Base-by-base conservation (phyloP, 768 basidiomycete species). In the Boletus patriciae region DNA sequence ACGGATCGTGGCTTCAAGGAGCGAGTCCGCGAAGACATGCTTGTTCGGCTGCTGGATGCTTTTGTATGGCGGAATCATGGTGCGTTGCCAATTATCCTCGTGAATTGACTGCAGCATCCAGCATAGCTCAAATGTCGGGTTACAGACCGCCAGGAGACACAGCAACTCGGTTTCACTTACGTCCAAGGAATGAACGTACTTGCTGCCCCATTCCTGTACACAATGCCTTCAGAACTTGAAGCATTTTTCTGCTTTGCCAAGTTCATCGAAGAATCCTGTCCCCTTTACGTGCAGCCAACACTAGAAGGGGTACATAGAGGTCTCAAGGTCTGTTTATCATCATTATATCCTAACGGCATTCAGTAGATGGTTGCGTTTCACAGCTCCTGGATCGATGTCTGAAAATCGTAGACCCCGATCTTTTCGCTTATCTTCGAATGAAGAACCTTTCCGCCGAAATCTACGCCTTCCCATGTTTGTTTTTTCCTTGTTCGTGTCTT, bases 161-260 rank as follows among this genome's bases (percentile, higher is more conserved):
- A 89, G n/a, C 86, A 85, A 55, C 80, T 92, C 41, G 91, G 84
- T 10, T 97, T 98, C 73, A 94, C 92, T 31, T 99, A 98, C 66
- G 95, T 99, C 10, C 96, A 99, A 74, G 97, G 97, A 31, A 98
- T 97, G 94, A 99, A 99, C 70, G 97, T 98, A 46, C 85, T 99
- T 36, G 94, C 95, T 21, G 97, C 97, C 3, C 97, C 97, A 0
- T 99, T 98, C 73, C 80, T 99, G 29, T 99, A 97, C 69, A 93
- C 91, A 12, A 91, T 98, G 85, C 95, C 97, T 7, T 94, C 94
- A 11, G 94, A 99, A 72, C 74, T 98, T n/a, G 97, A 99, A 72
- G 97, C 97, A 1, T 99, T 98, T 73, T 94, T 88, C 59, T 97
- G 93, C 73, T 98, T 99, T 67, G 83, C 92, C 27, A 91, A 88